Conservation (phyloP, 768 basidiomycete genomes). For the Suillus ampliporus region DNA sequence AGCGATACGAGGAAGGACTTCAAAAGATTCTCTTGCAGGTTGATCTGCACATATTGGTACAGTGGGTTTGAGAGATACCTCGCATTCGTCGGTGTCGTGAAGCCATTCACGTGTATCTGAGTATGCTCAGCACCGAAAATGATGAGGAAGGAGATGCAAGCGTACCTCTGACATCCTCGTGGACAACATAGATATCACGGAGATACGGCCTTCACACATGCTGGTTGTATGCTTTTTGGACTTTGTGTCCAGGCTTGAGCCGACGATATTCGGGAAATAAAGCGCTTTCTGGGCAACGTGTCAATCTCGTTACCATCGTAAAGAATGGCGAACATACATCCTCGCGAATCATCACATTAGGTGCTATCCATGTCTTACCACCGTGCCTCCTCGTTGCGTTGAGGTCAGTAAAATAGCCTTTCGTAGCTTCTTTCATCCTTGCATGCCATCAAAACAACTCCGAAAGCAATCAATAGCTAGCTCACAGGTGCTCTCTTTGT, state of each 20-base stretch:
- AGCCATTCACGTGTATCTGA: constrained; percentile 82
- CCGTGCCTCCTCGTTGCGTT: constrained; percentile 82
- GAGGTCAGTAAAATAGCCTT: constrained; percentile 89
- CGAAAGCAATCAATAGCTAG: constrained; percentile 1
- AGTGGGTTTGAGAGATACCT: constrained; percentile 59
- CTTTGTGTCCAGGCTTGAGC: constrained; percentile 65
- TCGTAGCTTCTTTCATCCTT: constrained; percentile 67
- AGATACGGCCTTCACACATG: constrained; percentile 76
- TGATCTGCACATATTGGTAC: constrained; percentile 84
- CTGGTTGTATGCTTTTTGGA: constrained; percentile 74
- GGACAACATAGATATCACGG: constrained; percentile 81
- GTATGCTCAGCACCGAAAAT: constrained; percentile 6
- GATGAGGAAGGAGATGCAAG: background rate
- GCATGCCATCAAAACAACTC: constrained; percentile 7
- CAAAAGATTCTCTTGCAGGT: constrained; percentile 92
- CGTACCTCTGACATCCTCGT: constrained; percentile 88
- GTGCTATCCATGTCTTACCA: constrained; percentile 95
- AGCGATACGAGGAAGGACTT: constrained; percentile 90
- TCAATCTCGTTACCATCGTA: constrained; percentile 3
- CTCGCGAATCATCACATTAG: constrained; percentile 85
- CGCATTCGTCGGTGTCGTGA: constrained; percentile 59
- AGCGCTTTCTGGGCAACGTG: constrained; percentile 73
- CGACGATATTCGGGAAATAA: constrained; percentile 88
- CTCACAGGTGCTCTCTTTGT: constrained; percentile 67
- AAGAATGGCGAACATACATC: constrained; percentile 63